Conservation (phyloP, 148 eudicot species). For the Agrostemma githago region DNA sequence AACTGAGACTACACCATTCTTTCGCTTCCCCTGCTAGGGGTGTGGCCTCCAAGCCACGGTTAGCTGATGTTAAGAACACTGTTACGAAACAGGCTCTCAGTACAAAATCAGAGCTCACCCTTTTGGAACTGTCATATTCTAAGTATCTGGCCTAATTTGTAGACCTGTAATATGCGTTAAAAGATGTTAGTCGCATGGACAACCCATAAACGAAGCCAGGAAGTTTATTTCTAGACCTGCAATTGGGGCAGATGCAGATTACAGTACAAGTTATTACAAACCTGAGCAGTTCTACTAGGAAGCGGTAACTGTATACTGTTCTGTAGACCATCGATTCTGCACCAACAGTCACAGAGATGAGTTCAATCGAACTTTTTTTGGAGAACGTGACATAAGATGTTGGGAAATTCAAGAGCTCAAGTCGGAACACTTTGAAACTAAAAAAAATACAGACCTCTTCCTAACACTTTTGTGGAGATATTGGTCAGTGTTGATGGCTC, state of each 20-base stretch:
- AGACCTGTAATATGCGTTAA: slow-evolving; percentile 48
- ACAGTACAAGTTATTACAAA: slow-evolving; percentile 24
- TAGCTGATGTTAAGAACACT: neutral
- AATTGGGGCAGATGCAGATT: neutral
- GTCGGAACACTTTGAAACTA: neutral
- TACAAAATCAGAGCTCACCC: neutral
- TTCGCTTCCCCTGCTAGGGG: too few relatives aligned
- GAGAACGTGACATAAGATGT: slow-evolving; percentile 8
- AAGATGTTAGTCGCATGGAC: neutral
- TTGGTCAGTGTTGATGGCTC: slow-evolving; percentile 45
- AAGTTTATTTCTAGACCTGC: too few relatives aligned
- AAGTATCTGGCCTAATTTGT: slow-evolving; percentile 72
- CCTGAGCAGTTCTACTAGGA: slow-evolving; percentile 96
- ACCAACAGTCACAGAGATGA: slow-evolving; percentile 6
- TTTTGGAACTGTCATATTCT: slow-evolving; percentile 42
- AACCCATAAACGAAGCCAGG: too few relatives aligned
- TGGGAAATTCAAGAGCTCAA: neutral
- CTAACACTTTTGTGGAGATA: slow-evolving; percentile 61
- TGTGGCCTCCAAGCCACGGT: too few relatives aligned
- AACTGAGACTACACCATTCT: neutral
- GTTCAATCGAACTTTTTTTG: slow-evolving; percentile 6
- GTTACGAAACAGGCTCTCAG: neutral
- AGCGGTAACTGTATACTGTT: slow-evolving; percentile 67
- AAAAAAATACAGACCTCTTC: slow-evolving; percentile 49
- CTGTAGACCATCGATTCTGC: slow-evolving; percentile 76